These are phyloP conservation scores for Thalassiosira exigua DNA, from an alignment of 352 stramenopile species.

Conservation along the genomic window DNA sequence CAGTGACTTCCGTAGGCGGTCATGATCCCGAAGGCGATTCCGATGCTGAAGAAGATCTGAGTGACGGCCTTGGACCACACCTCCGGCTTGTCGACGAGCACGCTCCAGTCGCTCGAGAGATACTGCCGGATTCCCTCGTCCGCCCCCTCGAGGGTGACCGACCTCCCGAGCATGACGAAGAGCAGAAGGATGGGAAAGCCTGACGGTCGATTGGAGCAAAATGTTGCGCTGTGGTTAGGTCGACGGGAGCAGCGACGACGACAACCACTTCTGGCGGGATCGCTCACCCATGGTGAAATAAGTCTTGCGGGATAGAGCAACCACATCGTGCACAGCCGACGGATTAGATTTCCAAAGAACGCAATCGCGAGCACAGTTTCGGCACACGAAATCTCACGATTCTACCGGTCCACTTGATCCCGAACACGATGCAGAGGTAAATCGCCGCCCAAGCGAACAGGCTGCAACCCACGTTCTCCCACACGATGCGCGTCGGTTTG, in stretches of 20 bases:
- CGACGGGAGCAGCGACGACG: no score
- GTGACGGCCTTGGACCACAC: constrained; percentile 54
- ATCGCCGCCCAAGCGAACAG: constrained; percentile 59
- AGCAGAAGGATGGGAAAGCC: constrained; percentile 65
- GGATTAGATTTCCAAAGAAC: no score
- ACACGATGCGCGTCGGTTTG: constrained; percentile 59
- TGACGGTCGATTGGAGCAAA: not conserved
- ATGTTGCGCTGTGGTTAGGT: not conserved
- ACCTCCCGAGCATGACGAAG: constrained; percentile 63
- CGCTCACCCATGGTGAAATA: constrained; percentile 64
- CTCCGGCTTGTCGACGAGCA: constrained; percentile 35
- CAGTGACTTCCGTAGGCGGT: constrained; percentile 65
- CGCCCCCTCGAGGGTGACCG: constrained; percentile 53
- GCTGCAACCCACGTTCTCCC: constrained; percentile 65
- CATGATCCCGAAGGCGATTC: constrained; percentile 68
- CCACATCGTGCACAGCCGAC: no score
- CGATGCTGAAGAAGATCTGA: constrained; percentile 80
- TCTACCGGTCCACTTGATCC: constrained; percentile 63
- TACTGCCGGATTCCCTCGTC: constrained; percentile 52
- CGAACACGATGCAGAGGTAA: constrained; percentile 65
- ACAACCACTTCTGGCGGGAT: no score
- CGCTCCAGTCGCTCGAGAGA: constrained; percentile 33
- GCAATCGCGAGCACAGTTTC: no score
- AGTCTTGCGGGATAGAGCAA: no score
- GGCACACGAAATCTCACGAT: constrained; percentile 28